Conservation (phyloP, 345 rosid species). For the Populus simonii region DNA sequence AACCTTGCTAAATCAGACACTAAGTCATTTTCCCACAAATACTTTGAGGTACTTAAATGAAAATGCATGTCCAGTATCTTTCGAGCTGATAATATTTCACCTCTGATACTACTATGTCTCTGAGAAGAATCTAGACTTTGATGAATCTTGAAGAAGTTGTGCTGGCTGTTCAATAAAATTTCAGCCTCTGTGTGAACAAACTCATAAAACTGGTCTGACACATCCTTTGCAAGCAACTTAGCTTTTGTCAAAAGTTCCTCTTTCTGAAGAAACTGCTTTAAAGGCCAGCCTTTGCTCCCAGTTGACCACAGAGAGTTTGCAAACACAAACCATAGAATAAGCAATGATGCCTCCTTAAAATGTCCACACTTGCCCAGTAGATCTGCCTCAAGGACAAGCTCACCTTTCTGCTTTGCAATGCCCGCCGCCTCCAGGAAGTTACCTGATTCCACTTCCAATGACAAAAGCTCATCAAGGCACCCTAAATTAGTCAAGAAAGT, state of each 20-base stretch:
- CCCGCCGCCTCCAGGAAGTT: slow-evolving; percentile 25
- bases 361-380: slow-evolving; percentile 34
- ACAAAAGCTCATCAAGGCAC: slow-evolving; percentile 25
- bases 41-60: slow-evolving; percentile 6
- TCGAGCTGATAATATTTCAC: slow-evolving; percentile 39
- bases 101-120: slow-evolving; percentile 22
- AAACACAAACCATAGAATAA: slow-evolving; percentile 33
- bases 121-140: slow-evolving; percentile 30
- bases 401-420: slow-evolving; percentile 37
- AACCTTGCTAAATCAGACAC: slow-evolving; percentile 13
- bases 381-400: slow-evolving; percentile 33
- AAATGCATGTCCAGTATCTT: slow-evolving; percentile 42
- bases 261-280: slow-evolving; percentile 31
- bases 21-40: slow-evolving; percentile 29
- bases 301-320: slow-evolving; percentile 43
- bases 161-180: slow-evolving; percentile 18
- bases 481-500: slow-evolving; percentile 9
- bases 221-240: slow-evolving; percentile 27
- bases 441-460: slow-evolving; percentile 22
- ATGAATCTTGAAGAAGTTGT: slow-evolving; percentile 23
- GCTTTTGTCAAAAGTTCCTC: slow-evolving; percentile 39
- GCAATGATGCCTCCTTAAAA: slow-evolving; percentile 31
- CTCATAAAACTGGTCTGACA: slow-evolving; percentile 24
- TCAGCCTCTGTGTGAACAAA: slow-evolving; percentile 28
- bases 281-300: slow-evolving; percentile 48